Evolutionary conservation across 2,329 filamentous ascomycete genomes (phyloP).

Genomic region (Scedosporium boydii): DNA sequence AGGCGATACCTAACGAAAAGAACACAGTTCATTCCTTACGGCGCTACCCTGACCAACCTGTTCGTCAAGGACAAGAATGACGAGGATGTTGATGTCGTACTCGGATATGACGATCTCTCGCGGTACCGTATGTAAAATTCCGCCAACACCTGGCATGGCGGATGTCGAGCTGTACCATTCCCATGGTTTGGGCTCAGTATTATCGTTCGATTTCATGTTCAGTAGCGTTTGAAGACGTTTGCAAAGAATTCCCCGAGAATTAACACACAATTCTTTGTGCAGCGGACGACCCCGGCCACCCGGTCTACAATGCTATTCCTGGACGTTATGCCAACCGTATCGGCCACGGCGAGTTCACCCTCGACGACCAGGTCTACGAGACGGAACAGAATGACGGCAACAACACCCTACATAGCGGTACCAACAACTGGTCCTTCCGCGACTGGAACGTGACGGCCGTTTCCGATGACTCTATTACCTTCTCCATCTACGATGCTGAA

Average conservation of each 20-base stretch:
- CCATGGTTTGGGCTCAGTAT: too few relatives aligned
- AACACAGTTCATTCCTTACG: slow-evolving; percentile 45
- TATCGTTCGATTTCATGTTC: background rate
- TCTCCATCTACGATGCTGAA: slow-evolving; percentile 51
- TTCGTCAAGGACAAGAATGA: slow-evolving; percentile 55
- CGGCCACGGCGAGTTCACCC: slow-evolving; percentile 45
- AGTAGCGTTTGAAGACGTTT: background rate
- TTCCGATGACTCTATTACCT: slow-evolving; percentile 51
- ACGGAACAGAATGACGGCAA: slow-evolving; percentile 44
- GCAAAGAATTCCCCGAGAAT: background rate
- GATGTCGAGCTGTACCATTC: background rate
- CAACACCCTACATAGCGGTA: slow-evolving; percentile 49
- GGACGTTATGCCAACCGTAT: slow-evolving; percentile 58
- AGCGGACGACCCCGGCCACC: slow-evolving; percentile 40
- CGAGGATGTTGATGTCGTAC: slow-evolving; percentile 51
- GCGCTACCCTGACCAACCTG: slow-evolving; percentile 51
- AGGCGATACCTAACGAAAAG: background rate
- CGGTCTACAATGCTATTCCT: slow-evolving; percentile 52
- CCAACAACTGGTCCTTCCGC: slow-evolving; percentile 53
- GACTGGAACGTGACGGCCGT: slow-evolving; percentile 51
- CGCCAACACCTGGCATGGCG: background rate
- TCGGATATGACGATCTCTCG: slow-evolving; percentile 52
- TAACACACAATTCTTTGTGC: background rate
- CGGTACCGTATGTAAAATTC: slow-evolving; percentile 36
- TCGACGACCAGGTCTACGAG: slow-evolving; percentile 42